phyloP scores from a whole-genome alignment of 164 flowering plant species.

The Protea cynaroides region DNA sequence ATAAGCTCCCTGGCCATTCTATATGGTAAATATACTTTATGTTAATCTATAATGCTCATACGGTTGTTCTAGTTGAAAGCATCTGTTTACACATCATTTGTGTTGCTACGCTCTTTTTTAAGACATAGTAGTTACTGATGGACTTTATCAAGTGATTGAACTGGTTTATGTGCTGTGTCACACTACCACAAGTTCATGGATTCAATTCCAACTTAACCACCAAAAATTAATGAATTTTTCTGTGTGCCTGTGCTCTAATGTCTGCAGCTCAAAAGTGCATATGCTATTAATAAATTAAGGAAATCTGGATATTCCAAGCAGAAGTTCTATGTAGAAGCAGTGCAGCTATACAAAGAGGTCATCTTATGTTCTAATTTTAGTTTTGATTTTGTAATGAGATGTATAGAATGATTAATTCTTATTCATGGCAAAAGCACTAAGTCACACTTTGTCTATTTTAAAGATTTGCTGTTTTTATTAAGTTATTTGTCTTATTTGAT shows the following conservation, averaged over 20 bases:
- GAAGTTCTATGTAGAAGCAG: constrained; percentile 67
- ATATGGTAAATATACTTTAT: no score
- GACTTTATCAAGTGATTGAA: not conserved
- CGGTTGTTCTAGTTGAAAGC: not conserved
- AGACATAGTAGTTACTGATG: not conserved
- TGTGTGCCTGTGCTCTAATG: not conserved
- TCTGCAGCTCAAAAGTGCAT: constrained; percentile 84
- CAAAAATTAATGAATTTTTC: not conserved
- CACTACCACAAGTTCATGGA: not conserved
- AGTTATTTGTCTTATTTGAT: not conserved
- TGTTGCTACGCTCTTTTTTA: not conserved
- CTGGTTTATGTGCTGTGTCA: not conserved
- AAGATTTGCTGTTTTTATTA: not conserved
- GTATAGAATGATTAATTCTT: not conserved
- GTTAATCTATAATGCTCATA: no score
- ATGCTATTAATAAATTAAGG: constrained; percentile 71
- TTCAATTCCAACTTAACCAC: not conserved
- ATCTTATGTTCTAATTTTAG: not conserved
- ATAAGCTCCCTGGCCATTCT: no score
- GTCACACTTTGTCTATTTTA: not conserved
- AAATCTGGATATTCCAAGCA: constrained; percentile 73
- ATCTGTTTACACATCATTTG: not conserved
- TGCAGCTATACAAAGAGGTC: constrained; percentile 75
- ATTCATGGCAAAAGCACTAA: not conserved
- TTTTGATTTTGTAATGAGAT: not conserved